Conservation (phyloP, 2,329 filamentous ascomycete species). For the Ampelomyces quisqualis region DNA sequence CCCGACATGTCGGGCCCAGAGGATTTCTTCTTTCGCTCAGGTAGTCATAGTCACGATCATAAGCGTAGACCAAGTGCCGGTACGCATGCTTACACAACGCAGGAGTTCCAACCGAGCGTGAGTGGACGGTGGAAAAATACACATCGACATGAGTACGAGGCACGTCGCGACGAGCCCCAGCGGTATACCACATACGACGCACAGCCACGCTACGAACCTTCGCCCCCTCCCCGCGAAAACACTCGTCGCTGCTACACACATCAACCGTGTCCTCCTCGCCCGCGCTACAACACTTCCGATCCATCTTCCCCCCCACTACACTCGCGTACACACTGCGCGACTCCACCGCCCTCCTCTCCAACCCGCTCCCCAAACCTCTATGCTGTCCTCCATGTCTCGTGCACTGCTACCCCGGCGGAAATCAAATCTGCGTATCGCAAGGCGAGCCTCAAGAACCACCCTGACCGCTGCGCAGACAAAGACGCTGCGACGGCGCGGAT, state of each 20-base stretch:
- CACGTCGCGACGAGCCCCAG: too few relatives aligned
- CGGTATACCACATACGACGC: too few relatives aligned
- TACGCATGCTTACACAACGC: too few relatives aligned
- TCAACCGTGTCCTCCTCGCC: too few relatives aligned
- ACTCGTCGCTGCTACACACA: too few relatives aligned
- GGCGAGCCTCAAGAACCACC: constrained; percentile 90
- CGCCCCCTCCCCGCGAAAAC: too few relatives aligned
- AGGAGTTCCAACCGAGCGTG: background rate
- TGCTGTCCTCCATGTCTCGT: constrained; percentile 73
- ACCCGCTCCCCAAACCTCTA: constrained; percentile 65
- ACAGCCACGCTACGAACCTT: too few relatives aligned
- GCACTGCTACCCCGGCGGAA: constrained; percentile 70
- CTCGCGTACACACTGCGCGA: background rate
- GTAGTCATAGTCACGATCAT: background rate
- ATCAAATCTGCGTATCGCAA: constrained; percentile 98
- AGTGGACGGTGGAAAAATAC: too few relatives aligned
- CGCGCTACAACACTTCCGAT: too few relatives aligned
- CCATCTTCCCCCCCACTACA: background rate
- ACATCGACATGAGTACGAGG: too few relatives aligned
- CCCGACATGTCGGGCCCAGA: background rate
- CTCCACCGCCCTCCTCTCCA: background rate
- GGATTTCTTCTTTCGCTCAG: background rate
- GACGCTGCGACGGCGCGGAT: constrained; percentile 19
- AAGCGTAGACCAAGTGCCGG: too few relatives aligned
- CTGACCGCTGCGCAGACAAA: constrained; percentile 55